A percentile compares a stretch with the other conserved stretches of the same genome.
phyloP scores from a whole-genome alignment of 192 early-diverging fungal genomes.

The Gonapodya prolifera region DNA sequence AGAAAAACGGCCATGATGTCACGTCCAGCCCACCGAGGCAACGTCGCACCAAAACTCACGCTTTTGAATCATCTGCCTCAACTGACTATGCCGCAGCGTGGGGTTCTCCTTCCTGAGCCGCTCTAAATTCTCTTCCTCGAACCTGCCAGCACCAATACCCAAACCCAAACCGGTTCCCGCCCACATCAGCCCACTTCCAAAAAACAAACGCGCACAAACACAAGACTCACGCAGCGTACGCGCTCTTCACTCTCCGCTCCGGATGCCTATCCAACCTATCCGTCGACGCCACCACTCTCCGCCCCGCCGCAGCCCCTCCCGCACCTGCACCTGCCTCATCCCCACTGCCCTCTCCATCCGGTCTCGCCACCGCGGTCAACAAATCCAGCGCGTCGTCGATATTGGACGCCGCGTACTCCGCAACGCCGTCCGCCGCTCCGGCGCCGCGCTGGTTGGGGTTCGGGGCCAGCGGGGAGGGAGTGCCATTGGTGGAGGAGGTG shows the following conservation, averaged over 20 bases:
- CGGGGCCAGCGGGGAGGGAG: background rate
- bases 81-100: background rate
- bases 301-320: no score
- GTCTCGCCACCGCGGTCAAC: background rate
- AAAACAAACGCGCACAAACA: no score
- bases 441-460: background rate
- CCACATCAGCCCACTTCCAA: no score
- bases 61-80: background rate
- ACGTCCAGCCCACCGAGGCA: no score
- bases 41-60: background rate
- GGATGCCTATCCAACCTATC: background rate
- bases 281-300: background rate
- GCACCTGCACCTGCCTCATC: no score
- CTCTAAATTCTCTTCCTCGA: background rate
- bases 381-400: background rate
- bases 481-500: background rate
- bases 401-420: background rate
- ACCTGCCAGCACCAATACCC: background rate
- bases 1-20: no score
- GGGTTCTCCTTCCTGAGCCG: background rate
- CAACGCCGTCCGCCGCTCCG: background rate
- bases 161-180: background rate
- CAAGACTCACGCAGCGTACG: background rate
- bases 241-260: background rate
- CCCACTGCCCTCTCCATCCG: background rate